Evolutionary conservation across 139 green algal genomes (phyloP).

Genomic region (Dunaliella primolecta): DNA sequence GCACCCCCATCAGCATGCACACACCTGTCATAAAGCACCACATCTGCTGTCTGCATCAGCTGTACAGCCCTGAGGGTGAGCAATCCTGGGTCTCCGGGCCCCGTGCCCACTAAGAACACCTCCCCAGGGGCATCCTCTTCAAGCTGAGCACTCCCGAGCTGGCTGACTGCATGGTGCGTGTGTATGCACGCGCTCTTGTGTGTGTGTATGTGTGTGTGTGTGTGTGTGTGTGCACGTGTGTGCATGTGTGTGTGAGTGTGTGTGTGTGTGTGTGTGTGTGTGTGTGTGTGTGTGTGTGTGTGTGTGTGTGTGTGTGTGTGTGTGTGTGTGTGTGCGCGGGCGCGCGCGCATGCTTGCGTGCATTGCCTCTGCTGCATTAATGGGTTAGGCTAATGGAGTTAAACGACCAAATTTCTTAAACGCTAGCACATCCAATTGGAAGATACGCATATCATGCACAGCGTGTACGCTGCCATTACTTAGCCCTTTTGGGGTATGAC

Average conservation of each 20-base stretch:
- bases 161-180: not conserved
- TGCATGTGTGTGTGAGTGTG: not conserved
- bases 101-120: slow-evolving; percentile 94
- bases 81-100: slow-evolving; percentile 91
- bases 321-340: not conserved
- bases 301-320: not conserved
- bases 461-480: no score
- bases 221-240: not conserved
- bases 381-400: no score
- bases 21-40: slow-evolving; percentile 94
- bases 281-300: not conserved
- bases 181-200: not conserved
- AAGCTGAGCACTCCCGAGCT: not conserved
- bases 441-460: no score
- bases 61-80: slow-evolving; percentile 87
- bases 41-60: slow-evolving; percentile 90
- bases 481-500: no score
- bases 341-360: no score
- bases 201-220: not conserved
- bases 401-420: no score
- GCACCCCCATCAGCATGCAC: no score
- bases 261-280: not conserved
- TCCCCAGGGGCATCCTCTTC: slow-evolving; percentile 34
- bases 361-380: no score
- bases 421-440: no score